A percentile compares a stretch with the other conserved stretches of the same genome.
Conservation (phyloP, 805 yeast genomes). For the Teunomyces lycoperdinae region DNA sequence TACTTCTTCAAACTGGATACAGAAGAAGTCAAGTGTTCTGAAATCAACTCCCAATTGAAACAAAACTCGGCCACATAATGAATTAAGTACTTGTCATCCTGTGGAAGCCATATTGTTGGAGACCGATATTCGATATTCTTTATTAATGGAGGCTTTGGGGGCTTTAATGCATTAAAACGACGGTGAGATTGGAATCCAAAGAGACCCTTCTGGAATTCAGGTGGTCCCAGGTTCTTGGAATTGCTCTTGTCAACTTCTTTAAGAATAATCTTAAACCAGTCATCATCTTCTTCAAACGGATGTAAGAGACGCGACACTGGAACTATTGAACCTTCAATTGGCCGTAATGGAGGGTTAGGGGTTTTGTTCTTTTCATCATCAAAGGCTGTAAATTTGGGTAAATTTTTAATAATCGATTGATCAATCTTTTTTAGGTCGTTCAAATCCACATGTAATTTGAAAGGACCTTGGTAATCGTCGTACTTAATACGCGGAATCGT, state of each 20-base stretch:
- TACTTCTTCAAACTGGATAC: slow-evolving; percentile 60
- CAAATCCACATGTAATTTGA: slow-evolving; percentile 44
- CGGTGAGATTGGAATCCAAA: slow-evolving; percentile 53
- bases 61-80: slow-evolving; percentile 81
- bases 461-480: slow-evolving; percentile 27
- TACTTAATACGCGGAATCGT: slow-evolving; percentile 1
- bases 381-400: slow-evolving; percentile 50
- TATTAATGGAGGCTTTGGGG: slow-evolving; percentile 88
- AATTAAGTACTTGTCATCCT: slow-evolving; percentile 79
- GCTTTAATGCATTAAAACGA: slow-evolving; percentile 64
- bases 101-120: slow-evolving; percentile 96
- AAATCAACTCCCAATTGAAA: slow-evolving; percentile 90
- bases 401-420: slow-evolving; percentile 44
- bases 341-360: slow-evolving; percentile 21
- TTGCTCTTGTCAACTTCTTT: slow-evolving; percentile 29
- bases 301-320: slow-evolving; percentile 66
- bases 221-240: slow-evolving; percentile 20
- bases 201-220: slow-evolving; percentile 54
- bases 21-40: slow-evolving; percentile 70
- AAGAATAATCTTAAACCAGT: slow-evolving; percentile 57
- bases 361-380: slow-evolving; percentile 25
- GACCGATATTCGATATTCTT: slow-evolving; percentile 78
- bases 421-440: slow-evolving; percentile 45
- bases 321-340: slow-evolving; percentile 35
- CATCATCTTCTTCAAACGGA: slow-evolving; percentile 61